Base-by-base conservation (phyloP, 495 filamentous ascomycete genomes). In the Xylaria grammica region DNA sequence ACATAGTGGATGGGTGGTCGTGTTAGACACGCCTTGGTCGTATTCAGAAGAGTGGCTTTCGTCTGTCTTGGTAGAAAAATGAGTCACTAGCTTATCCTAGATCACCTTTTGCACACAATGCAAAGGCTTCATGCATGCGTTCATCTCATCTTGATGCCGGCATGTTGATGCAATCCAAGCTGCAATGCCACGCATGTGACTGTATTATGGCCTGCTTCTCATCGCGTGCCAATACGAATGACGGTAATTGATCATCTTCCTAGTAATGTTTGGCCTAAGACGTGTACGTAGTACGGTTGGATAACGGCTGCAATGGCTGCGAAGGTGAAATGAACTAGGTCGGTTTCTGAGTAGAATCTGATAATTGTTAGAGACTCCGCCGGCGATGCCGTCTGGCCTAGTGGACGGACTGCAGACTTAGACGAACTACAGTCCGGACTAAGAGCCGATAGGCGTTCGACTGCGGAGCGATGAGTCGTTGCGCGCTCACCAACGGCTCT, bases 361-460 rank as follows among this genome's bases (percentile, higher is more conserved):
- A 69, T 67, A 69, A 62, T 71, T 71, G 69, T 73, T 67, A 67
- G 68, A 67, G 61, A 70, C 69, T 72, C 69, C 69, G 71, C 71
- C 72, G 72, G 72, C 61, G 67, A 72, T 67, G 60, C 72, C 72
- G 69, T 69, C 45, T 38, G 61, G 36, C 34, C 34, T 27, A 38
- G 44, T 22, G 38, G 44, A 50, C 29, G 57, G 32, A n/a, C n/a
- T n/a, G n/a, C n/a, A n/a, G 10, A 26, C 30, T 30, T 50, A 27
- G 57, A 60, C 13, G 36, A 45, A 13, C 60, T 62, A 24, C 60
- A 24, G 51, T 32, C 60, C 60, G 60, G 60, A 49, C 50, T 32
- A 44, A 20, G 26, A 54, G 50, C 60, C 60, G 60, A 51, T 63
- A 60, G 57, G 44, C 13, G 4, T 26, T 50, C 45, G 0, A 59